These are phyloP conservation scores for Metschnikowia similis DNA, from an alignment of 805 yeast genomes.

Conservation along the genomic window DNA sequence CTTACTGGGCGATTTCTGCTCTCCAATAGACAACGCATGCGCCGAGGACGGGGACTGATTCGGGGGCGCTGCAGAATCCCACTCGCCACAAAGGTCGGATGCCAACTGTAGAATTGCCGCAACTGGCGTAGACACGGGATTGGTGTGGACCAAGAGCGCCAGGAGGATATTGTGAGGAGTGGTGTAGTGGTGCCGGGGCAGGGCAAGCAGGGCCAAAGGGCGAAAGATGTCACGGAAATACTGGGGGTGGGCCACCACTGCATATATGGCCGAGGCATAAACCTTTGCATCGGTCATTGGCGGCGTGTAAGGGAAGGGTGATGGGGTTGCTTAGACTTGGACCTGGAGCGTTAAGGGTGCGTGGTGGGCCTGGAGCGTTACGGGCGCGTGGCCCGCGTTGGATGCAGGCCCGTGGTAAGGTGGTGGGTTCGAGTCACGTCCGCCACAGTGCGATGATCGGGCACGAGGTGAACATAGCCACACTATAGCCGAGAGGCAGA, in stretches of 20 bases:
- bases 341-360: not conserved
- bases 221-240: constrained; percentile 1
- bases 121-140: constrained; percentile 8
- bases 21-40: too few relatives aligned
- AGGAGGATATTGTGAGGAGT: constrained; percentile 9
- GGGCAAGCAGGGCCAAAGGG: constrained; percentile 6
- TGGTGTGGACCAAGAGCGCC: constrained; percentile 8
- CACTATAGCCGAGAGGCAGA: too few relatives aligned
- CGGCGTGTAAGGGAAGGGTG: not conserved
- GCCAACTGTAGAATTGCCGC: not conserved
- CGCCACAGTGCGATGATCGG: too few relatives aligned
- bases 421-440: not conserved
- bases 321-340: not conserved
- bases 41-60: not conserved
- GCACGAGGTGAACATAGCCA: too few relatives aligned
- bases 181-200: constrained; percentile 2
- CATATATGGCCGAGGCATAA: constrained; percentile 7
- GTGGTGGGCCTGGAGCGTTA: too few relatives aligned
- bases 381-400: not conserved
- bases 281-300: constrained; percentile 8
- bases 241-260: constrained; percentile 7
- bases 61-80: not conserved
- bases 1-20: too few relatives aligned
- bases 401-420: not conserved
- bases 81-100: not conserved